Conservation (phyloP, 805 yeast genomes). For the Candida cerambycidarum region DNA sequence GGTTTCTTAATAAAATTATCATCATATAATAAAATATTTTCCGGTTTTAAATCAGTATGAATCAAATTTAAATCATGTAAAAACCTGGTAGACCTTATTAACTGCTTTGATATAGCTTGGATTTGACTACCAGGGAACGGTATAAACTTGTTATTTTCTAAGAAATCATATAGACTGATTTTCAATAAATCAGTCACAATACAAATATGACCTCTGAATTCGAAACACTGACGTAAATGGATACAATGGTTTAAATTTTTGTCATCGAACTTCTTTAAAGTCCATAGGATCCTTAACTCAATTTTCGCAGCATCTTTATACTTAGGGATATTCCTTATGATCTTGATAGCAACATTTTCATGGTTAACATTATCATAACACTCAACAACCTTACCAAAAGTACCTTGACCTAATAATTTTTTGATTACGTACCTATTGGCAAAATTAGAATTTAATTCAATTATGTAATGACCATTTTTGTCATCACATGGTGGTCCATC, state of each 20-base stretch:
- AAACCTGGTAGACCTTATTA: constrained; percentile 81
- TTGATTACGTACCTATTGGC: constrained; percentile 75
- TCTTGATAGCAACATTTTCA: constrained; percentile 80
- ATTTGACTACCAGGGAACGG: constrained; percentile 96
- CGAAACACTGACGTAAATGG: constrained; percentile 85
- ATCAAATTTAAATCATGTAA: constrained; percentile 86
- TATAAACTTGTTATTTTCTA: constrained; percentile 76
- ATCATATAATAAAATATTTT: constrained; percentile 74
- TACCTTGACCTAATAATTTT: constrained; percentile 82
- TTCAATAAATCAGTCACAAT: constrained; percentile 86
- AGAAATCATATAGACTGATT: constrained; percentile 83
- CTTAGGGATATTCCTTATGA: constrained; percentile 88
- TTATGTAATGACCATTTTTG: constrained; percentile 73
- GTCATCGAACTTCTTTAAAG: constrained; percentile 71
- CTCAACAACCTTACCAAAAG: constrained; percentile 86
- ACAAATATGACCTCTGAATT: constrained; percentile 90
- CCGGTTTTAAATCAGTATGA: constrained; percentile 97
- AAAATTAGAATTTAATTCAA: constrained; percentile 55
- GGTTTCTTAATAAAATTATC: constrained; percentile 44
- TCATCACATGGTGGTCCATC: constrained; percentile 52
- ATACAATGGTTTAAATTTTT: constrained; percentile 72
- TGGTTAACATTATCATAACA: constrained; percentile 68
- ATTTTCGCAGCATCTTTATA: constrained; percentile 94
- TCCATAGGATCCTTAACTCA: constrained; percentile 79
- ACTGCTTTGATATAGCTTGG: constrained; percentile 83